Evolutionary conservation across 1,284 basidiomycete genomes (phyloP).

Genomic region (Abortiporus biennis): DNA sequence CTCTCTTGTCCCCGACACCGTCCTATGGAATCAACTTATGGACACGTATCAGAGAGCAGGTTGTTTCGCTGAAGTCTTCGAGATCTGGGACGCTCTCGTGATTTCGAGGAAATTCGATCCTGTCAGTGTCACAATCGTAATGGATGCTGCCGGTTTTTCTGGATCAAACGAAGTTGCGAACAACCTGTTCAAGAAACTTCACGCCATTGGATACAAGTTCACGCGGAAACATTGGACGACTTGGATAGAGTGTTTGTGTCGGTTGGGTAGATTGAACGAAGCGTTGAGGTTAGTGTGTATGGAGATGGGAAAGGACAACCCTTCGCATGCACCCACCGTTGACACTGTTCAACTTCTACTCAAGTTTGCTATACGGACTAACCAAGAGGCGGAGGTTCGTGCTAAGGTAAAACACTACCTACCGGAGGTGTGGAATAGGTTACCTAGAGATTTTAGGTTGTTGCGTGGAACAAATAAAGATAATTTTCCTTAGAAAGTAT

Average conservation of each 20-base stretch:
- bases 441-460: conserved; percentile 22
- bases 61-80: conserved; percentile 63
- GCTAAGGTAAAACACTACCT: conserved; percentile 43
- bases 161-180: conserved; percentile 44
- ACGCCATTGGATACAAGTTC: conserved; percentile 42
- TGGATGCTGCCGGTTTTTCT: conserved; percentile 77
- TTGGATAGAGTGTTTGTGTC: conserved; percentile 85
- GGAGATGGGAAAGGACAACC: conserved; percentile 49
- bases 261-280: conserved; percentile 60
- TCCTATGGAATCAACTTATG: conserved; percentile 87
- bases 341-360: conserved; percentile 46
- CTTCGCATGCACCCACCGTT: conserved; percentile 38
- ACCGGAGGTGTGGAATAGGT: conserved; percentile 46
- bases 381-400: conserved; percentile 39
- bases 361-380: conserved; percentile 41
- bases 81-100: conserved; percentile 79
- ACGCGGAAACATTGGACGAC: conserved; percentile 70
- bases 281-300: conserved; percentile 61
- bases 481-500: no score
- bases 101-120: conserved; percentile 53
- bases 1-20: conserved; percentile 65
- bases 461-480: not conserved
- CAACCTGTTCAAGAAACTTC: conserved; percentile 48
- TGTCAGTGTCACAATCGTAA: conserved; percentile 71
- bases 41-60: conserved; percentile 80